These are phyloP conservation scores for Corylus avellana DNA, from an alignment of 306 rosid species.

Conservation along the genomic window DNA sequence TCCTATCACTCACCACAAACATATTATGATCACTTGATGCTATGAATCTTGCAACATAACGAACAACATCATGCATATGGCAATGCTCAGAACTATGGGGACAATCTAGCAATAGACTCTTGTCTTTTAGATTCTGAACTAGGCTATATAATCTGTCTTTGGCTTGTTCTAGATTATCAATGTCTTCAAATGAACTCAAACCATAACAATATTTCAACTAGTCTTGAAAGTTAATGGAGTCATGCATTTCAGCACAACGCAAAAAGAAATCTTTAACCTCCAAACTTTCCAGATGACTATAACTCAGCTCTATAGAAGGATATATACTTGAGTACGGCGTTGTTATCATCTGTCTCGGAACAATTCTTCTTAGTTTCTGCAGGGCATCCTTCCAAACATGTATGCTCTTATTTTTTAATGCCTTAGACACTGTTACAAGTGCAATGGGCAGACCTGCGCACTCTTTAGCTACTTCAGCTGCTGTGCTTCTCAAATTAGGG, in stretches of 20 bases:
- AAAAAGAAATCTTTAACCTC: slow-evolving; percentile 32
- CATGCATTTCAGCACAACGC: slow-evolving; percentile 24
- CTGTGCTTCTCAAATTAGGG: background rate
- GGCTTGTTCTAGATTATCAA: too few species aligned
- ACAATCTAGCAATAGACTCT: too few species aligned
- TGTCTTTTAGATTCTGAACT: too few species aligned
- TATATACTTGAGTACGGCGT: background rate
- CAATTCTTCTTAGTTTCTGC: background rate
- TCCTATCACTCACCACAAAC: accelerated
- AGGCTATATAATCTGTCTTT: too few species aligned
- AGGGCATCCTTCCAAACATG: background rate
- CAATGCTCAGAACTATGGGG: too few species aligned
- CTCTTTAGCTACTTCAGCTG: background rate
- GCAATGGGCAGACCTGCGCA: slow-evolving; percentile 20
- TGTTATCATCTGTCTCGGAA: background rate
- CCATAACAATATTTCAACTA: slow-evolving; percentile 25
- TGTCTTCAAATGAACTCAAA: too few species aligned
- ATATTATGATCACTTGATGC: background rate
- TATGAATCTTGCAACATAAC: background rate
- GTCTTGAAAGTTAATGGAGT: background rate
- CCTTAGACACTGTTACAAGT: slow-evolving; percentile 2
- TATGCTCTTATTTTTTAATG: background rate
- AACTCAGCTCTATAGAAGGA: slow-evolving; percentile 33
- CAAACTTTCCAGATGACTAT: slow-evolving; percentile 3
- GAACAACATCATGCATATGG: too few species aligned